Evolutionary conservation across 805 yeast species (phyloP), one percentile per base, ranked within the genome.

Genomic region (Sungouiozyma intestinalis): DNA sequence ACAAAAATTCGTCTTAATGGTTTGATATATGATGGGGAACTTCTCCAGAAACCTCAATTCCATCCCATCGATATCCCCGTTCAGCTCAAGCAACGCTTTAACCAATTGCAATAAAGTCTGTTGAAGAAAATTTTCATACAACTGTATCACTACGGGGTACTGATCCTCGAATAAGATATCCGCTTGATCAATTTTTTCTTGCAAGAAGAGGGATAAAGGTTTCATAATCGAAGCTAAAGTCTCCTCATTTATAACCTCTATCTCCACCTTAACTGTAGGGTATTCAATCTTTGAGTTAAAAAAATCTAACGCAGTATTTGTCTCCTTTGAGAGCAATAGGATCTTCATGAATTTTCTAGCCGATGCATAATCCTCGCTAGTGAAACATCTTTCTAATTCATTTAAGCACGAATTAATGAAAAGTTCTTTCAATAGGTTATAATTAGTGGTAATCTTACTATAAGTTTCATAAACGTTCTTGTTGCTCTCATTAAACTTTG

Each of bases 351-450:
- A 59, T 33, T 57, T 56, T 4, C 62, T 61, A 15, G 58, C 59
- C 9, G 63, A 59, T 4, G 55, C 61, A 31, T 60, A 73, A 33
- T 78, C 75, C 36, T 67, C 62, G 2, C 67, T 53, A 36, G 72
- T 75, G 45, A 72, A 70, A 46, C 72, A 79, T 24, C 69, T 60
- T 40, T 82, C 88, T 45, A 84, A 68, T 54, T 85, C 94, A 37
- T 76, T 61, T 14, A 85, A 57, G 6, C 82, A 69, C 0, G 92
- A 84, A 54, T 73, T 81, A 34, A 81, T 80, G 54, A 85, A 84
- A 16, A 84, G 66, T 52, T 81, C 90, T 40, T 52, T 53, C 8
- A 60, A 38, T 24, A 58, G 49, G 14, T 46, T 49, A 13, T 52
- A 41, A 32, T 55, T 51, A n/a, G 50, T 52, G 15, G 47, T 40